These are phyloP conservation scores for Elsinoe ampelina DNA, from an alignment of 2,329 filamentous ascomycete genomes.

Conservation along the genomic window DNA sequence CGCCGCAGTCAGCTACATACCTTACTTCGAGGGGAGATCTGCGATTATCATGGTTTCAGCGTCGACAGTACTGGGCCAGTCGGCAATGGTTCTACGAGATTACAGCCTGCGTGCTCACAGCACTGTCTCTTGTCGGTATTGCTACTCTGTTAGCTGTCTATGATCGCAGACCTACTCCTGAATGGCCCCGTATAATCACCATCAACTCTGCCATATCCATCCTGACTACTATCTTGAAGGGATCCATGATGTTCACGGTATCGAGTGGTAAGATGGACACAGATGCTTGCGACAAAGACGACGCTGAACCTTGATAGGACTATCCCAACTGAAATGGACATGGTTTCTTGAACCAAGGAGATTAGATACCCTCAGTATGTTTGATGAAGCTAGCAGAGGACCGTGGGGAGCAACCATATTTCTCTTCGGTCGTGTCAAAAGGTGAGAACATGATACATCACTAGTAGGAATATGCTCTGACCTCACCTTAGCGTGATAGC, in stretches of 20 bases:
- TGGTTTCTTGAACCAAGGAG: background rate
- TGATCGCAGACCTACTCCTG: background rate
- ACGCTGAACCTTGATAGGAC: background rate
- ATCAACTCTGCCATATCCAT: conserved; percentile 4
- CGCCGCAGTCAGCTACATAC: too few relatives aligned
- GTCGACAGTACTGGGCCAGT: background rate
- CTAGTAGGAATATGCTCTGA: background rate
- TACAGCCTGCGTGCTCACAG: background rate
- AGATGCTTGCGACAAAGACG: background rate
- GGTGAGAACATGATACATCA: background rate
- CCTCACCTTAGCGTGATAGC: background rate
- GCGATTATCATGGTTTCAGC: background rate
- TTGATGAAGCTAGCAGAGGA: background rate
- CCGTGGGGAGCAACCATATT: background rate
- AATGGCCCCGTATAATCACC: background rate
- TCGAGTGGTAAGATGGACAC: background rate
- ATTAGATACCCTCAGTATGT: background rate
- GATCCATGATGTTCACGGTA: background rate
- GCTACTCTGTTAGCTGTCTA: background rate
- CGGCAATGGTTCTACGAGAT: background rate
- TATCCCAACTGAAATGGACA: background rate
- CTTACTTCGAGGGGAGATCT: too few relatives aligned
- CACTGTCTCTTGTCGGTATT: background rate
- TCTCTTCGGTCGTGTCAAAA: background rate
- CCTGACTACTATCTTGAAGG: background rate